Percentiles rank a stretch among this genome's conserved stretches.
These are phyloP conservation scores for Kluyveromyces sp. DNA, from an alignment of 1,139 yeast species.

Conservation along the genomic window DNA sequence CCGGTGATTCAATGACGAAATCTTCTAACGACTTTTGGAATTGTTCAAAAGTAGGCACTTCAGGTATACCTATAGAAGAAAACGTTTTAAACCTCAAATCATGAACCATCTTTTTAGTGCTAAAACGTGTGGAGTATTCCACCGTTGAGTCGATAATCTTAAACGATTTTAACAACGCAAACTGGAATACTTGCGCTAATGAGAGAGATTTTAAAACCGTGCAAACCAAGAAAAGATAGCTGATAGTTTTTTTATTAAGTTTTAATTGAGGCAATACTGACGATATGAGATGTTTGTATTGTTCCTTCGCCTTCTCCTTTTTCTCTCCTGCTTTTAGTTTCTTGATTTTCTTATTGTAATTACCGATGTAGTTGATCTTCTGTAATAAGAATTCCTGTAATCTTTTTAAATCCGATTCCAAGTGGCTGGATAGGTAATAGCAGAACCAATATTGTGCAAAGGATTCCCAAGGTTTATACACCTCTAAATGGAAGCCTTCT, in stretches of 20 bases:
- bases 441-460: slow-evolving; percentile 63
- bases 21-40: slow-evolving; percentile 20
- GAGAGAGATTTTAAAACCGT: slow-evolving; percentile 33
- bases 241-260: slow-evolving; percentile 15
- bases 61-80: slow-evolving; percentile 76
- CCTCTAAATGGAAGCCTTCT: slow-evolving; percentile 68
- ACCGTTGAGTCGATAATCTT: slow-evolving; percentile 31
- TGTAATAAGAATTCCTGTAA: slow-evolving; percentile 40
- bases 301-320: slow-evolving; percentile 25
- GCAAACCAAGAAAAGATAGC: slow-evolving; percentile 33
- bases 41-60: slow-evolving; percentile 41
- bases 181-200: slow-evolving; percentile 34
- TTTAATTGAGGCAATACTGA: slow-evolving; percentile 24
- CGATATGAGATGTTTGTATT: slow-evolving; percentile 21
- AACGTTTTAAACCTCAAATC: slow-evolving; percentile 73
- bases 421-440: slow-evolving; percentile 43
- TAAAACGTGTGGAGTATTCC: slow-evolving; percentile 36
- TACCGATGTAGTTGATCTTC: slow-evolving; percentile 32
- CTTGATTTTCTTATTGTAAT: slow-evolving; percentile 40
- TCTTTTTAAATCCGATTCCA: slow-evolving; percentile 43
- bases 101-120: slow-evolving; percentile 44
- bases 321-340: slow-evolving; percentile 35
- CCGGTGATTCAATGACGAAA: slow-evolving; percentile 16
- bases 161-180: slow-evolving; percentile 34
- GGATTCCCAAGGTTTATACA: slow-evolving; percentile 67